Conservation (phyloP, 106 monocot genomes). For the Posidonia australis region DNA sequence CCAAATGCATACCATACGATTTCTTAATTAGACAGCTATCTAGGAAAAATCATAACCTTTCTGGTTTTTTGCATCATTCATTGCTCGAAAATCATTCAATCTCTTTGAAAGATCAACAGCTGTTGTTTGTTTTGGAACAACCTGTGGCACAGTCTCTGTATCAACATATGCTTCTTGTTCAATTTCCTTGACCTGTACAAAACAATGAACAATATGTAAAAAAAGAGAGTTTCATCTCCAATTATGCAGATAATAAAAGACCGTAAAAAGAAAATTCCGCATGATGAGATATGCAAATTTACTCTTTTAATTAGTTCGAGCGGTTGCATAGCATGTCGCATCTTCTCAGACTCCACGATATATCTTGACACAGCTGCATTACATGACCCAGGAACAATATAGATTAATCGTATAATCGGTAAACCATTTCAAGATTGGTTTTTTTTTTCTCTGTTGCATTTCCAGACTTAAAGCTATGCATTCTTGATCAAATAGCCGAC, state of each 20-base stretch:
- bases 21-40: background rate
- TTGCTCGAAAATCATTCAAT: constrained; percentile 46
- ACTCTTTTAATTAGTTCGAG: constrained; percentile 73
- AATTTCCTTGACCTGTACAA: constrained; percentile 55
- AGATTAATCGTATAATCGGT: no score
- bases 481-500: no score
- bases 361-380: constrained; percentile 36
- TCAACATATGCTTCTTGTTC: constrained; percentile 46
- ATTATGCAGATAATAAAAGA: background rate
- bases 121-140: constrained; percentile 48
- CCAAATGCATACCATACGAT: background rate
- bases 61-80: constrained; percentile 66
- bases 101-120: constrained; percentile 81
- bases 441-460: no score
- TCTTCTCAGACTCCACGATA: constrained; percentile 59
- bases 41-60: constrained; percentile 34
- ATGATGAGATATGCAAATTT: background rate
- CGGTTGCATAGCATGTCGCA: constrained; percentile 67
- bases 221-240: background rate
- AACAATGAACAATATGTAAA: background rate
- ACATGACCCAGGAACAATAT: no score
- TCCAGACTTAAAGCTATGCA: no score
- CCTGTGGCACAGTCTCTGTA: constrained; percentile 24
- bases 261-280: background rate
- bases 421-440: no score